Base-by-base conservation (phyloP, 257 asterid genomes). In the Lithospermum erythrorhizon region DNA sequence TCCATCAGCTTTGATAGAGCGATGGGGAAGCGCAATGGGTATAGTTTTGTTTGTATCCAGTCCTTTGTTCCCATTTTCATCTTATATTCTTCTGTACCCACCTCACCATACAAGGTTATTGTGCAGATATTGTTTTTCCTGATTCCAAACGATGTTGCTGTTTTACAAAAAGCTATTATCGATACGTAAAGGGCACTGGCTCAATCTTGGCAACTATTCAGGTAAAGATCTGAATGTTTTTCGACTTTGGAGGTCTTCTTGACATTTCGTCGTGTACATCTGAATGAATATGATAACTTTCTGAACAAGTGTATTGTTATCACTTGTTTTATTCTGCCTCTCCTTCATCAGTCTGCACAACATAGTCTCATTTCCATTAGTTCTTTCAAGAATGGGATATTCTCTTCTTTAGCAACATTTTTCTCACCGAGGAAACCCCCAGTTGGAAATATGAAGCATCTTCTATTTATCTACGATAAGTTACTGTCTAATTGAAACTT, bases 1-100 rank as follows among this genome's bases (percentile, higher is more conserved):
- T 68, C 95, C 96, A 66, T 66, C 85, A 61, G 73, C 79, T 81
- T 74, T 85, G 71, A 74, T 85, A 27, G 86, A 85, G 73, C 76
- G 96, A 85, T 85, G 95, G 96, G 97, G 98, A 63, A 82, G 81
- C 64, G 96, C 96, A 65, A 90, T 90, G 94, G 98, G 98, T 90
- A 90, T 82, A n/a, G 22, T 14, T 17, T 58, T 53, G 55, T 58
- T 18, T 3, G n/a, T 4, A 1, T 59, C 56, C 35, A 22, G 25
- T 66, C 49, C 53, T 32, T 45, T 13, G 22, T 61, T 47, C 10
- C 59, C 11, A 65, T 11, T 54, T 21, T 14, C 32, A n/a, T 56
- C 21, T 30, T 48, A 17, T 53, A 54, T 62, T 64, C 62, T 81
- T 58, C 27, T 17, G 20, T 15, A 17, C 67, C 49, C 61, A 57